Conservation (phyloP, 2,329 filamentous ascomycete species). For the Parafenestella ontariensis region DNA sequence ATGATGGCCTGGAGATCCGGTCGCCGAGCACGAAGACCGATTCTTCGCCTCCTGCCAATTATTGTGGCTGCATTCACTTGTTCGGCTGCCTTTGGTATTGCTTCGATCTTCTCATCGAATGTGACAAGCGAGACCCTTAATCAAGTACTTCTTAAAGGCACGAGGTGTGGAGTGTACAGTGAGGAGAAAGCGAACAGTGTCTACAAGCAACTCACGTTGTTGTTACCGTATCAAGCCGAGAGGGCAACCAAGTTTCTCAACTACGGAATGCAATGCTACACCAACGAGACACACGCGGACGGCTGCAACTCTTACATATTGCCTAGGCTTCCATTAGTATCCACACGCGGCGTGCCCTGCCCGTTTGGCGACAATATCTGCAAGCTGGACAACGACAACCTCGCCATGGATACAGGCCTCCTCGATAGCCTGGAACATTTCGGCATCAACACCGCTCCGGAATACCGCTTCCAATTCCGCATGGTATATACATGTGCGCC, state of each 20-base stretch:
- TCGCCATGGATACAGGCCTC: slow-evolving; percentile 31
- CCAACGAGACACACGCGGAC: slow-evolving; percentile 9
- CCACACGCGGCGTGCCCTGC: slow-evolving; percentile 17
- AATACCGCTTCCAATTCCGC: slow-evolving; percentile 26
- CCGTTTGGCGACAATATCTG: slow-evolving; percentile 30
- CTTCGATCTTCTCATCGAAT: slow-evolving; percentile 46
- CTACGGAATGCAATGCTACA: slow-evolving; percentile 32
- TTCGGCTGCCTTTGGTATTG: slow-evolving; percentile 23
- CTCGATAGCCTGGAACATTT: slow-evolving; percentile 30
- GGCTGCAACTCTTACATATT: slow-evolving; percentile 25
- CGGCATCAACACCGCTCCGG: slow-evolving; percentile 31
- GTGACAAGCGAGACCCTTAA: slow-evolving; percentile 45
- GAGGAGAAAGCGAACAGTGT: not conserved
- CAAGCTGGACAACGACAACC: slow-evolving; percentile 12
- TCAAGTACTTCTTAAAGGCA: slow-evolving; percentile 38
- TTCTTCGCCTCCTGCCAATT: slow-evolving; percentile 15
- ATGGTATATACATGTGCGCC: slow-evolving; percentile 31
- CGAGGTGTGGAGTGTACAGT: slow-evolving; percentile 14
- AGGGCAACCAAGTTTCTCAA: slow-evolving; percentile 19
- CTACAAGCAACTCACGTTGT: slow-evolving; percentile 6
- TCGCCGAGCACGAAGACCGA: slow-evolving; percentile 14
- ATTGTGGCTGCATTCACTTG: slow-evolving; percentile 17
- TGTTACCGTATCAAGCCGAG: slow-evolving; percentile 13
- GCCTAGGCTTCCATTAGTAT: slow-evolving; percentile 13
- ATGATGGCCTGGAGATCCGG: slow-evolving; percentile 26